Percentiles rank a stretch among this genome's conserved stretches.
phyloP scores from a whole-genome alignment of 164 flowering plant species.

The Umbellularia californica region DNA sequence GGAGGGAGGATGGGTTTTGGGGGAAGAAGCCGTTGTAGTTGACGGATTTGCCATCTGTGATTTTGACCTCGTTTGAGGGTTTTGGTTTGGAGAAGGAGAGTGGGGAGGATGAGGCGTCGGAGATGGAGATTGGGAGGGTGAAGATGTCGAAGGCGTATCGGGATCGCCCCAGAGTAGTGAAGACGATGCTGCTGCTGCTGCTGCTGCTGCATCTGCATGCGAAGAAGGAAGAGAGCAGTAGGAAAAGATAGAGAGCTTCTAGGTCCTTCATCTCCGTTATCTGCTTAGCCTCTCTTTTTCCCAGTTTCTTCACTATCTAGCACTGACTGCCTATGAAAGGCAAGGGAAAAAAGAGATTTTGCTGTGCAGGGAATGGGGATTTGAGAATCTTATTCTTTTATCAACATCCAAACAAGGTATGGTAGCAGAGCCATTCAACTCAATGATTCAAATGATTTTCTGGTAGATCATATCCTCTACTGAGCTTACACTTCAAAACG shows the following conservation, averaged over 20 bases:
- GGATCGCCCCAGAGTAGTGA: constrained; percentile 56
- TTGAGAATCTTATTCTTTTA: too few relatives aligned
- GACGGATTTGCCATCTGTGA: constrained; percentile 66
- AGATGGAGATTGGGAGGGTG: constrained; percentile 13
- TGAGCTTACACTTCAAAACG: too few relatives aligned
- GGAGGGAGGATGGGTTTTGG: constrained; percentile 23
- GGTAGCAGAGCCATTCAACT: too few relatives aligned
- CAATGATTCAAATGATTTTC: too few relatives aligned
- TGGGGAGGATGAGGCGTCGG: not conserved
- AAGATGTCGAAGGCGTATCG: constrained; percentile 70
- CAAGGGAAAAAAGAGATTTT: too few relatives aligned
- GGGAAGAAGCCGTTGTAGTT: constrained; percentile 83
- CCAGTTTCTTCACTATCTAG: too few relatives aligned
- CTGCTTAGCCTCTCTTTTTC: not conserved
- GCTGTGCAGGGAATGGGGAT: too few relatives aligned
- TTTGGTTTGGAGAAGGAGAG: not conserved
- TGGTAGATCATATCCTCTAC: too few relatives aligned
- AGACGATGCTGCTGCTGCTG: constrained; percentile 37
- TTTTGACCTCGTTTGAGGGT: constrained; percentile 30
- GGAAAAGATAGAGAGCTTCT: not conserved
- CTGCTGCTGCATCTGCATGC: not conserved
- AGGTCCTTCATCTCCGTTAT: not conserved
- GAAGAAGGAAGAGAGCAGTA: not conserved
- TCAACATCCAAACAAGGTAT: too few relatives aligned
- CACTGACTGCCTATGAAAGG: too few relatives aligned